Evolutionary conservation across 345 rosid species (phyloP), one percentile per base, ranked within the genome.

Genomic region (Populus pruinosa): DNA sequence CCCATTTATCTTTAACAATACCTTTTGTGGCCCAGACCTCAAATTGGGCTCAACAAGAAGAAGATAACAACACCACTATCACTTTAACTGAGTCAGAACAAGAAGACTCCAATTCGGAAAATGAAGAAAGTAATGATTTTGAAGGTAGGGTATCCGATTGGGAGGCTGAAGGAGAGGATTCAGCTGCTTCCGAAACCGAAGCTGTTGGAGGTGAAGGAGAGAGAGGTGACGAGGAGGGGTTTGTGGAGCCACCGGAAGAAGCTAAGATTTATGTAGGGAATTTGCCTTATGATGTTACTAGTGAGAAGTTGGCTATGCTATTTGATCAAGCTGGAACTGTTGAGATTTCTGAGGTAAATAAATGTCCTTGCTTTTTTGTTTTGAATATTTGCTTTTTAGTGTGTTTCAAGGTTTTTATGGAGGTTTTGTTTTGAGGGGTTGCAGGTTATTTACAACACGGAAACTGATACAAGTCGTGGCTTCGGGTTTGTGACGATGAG

Each of bases 401-500:
- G 29, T 61, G 27, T 68, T 55, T 62, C 8, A 10, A 31, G 31
- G 41, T 25, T 67, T 31, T 36, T 67, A 11, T 65, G 71, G 8
- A 13, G 36, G 59, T 77, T 56, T 76, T 55, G 13, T 59, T 56
- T 11, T 76, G 47, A 63, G 7, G 69, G 79, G 65, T 76, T 81
- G 75, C 83, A 95, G 99, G 94, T 95, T 80, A 89, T 93, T 47
- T 91, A 90, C 85, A 90, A 95, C 74, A 89, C 90, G 78, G 93
- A 91, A 71, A 95, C 90, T 20, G 94, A 95, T 72, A 88, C 82
- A 79, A 95, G 99, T 66, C 92, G 99, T 47, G 99, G 99, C 25
- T 95, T 95, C 67, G 98, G 99, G 64, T 95, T 95, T 35, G 97
- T 95, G 82, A 91, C 93, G 2, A 92, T 95, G 97, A 93, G 94